These are phyloP conservation scores for Plasmodium sp. DNA, from an alignment of 169 alveolate species.

Conservation along the genomic window DNA sequence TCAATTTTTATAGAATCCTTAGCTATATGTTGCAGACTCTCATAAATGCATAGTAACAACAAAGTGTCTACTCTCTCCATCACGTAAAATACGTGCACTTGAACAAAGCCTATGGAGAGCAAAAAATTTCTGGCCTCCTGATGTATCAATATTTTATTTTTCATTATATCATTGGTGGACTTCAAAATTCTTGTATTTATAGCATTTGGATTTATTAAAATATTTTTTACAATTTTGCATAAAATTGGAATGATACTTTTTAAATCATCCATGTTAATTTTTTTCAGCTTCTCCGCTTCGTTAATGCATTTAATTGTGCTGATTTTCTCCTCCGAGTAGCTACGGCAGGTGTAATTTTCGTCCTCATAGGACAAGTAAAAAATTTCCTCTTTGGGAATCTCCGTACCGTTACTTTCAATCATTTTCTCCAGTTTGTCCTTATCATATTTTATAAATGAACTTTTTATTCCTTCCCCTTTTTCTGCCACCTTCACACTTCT, in stretches of 20 bases:
- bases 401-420: not conserved
- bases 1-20: conserved; percentile 35
- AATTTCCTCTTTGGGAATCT: conserved; percentile 39
- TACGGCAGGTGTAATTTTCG: not conserved
- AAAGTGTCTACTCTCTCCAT: conserved; percentile 52
- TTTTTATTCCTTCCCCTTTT: not conserved
- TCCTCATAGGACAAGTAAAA: conserved; percentile 48
- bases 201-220: conserved; percentile 62
- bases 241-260: conserved; percentile 38
- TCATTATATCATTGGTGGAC: conserved; percentile 60
- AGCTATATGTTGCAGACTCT: conserved; percentile 12
- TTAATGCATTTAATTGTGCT: conserved; percentile 34
- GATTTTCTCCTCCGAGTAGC: conserved; percentile 48
- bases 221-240: conserved; percentile 63
- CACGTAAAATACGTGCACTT: conserved; percentile 25
- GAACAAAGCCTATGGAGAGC: conserved; percentile 44
- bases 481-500: not conserved
- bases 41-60: conserved; percentile 49
- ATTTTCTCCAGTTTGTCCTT: conserved; percentile 37
- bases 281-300: conserved; percentile 35
- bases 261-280: conserved; percentile 10
- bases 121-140: conserved; percentile 12
- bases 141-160: conserved; percentile 53
- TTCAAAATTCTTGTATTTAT: conserved; percentile 65
- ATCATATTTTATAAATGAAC: conserved; percentile 44